Evolutionary conservation across 805 yeast genomes (phyloP).

Genomic region (Groenewaldozyma tartarivorans): DNA sequence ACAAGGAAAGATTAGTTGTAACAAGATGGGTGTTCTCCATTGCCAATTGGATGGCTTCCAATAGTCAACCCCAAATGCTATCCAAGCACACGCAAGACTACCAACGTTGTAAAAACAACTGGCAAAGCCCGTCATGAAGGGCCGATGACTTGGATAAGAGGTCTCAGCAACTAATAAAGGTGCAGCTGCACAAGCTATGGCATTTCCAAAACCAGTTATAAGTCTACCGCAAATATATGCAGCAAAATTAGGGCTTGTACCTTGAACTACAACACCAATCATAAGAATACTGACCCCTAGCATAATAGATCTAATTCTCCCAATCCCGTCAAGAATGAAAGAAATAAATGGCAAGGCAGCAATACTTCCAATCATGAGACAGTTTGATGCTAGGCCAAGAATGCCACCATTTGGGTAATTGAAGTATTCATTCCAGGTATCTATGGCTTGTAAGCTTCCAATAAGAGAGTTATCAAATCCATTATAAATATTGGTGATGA

Average conservation of each 20-base stretch:
- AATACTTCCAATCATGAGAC: constrained; percentile 42
- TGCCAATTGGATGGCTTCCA: constrained; percentile 33
- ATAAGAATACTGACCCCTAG: constrained; percentile 46
- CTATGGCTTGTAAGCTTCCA: constrained; percentile 18
- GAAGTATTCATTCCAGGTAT: constrained; percentile 11
- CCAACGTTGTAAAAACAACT: constrained; percentile 43
- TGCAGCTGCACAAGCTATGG: constrained; percentile 34
- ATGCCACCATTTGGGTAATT: constrained; percentile 11
- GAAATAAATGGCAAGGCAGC: constrained; percentile 62
- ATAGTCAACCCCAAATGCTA: constrained; percentile 60
- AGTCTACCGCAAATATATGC: constrained; percentile 43
- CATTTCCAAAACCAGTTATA: constrained; percentile 39
- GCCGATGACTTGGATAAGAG: constrained; percentile 39
- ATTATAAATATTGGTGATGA: constrained; percentile 6
- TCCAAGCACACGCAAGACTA: constrained; percentile 38
- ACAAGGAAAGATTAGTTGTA: constrained; percentile 55
- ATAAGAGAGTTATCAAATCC: constrained; percentile 14
- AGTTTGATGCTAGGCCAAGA: constrained; percentile 11
- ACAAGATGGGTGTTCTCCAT: constrained; percentile 66
- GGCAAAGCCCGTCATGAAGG: constrained; percentile 34
- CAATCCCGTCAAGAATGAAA: constrained; percentile 46
- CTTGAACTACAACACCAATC: constrained; percentile 67
- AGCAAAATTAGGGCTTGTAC: constrained; percentile 46
- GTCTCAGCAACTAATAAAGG: constrained; percentile 45
- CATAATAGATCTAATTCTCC: constrained; percentile 53